Evolutionary conservation across 306 rosid species (phyloP).

Genomic region (Alnus glutinosa): DNA sequence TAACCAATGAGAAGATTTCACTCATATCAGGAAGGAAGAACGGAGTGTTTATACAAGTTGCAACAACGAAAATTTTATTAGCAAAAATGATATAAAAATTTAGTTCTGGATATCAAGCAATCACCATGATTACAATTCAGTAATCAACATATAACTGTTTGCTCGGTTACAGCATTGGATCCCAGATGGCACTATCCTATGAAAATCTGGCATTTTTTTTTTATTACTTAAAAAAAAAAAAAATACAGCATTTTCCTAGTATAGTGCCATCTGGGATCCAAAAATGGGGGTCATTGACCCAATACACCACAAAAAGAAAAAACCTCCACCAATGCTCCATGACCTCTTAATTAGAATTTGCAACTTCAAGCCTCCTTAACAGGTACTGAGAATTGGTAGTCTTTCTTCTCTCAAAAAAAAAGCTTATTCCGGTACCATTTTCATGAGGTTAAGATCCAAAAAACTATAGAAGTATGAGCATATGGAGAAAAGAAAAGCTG

Average conservation of each 20-base stretch:
- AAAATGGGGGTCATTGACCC: not conserved
- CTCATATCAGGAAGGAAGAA: not conserved
- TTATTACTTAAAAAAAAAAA: too few species aligned
- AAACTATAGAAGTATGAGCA: not conserved
- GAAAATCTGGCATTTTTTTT: too few species aligned
- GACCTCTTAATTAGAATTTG: not conserved
- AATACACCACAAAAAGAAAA: not conserved
- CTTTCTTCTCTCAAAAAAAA: not conserved
- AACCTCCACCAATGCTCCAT: not conserved
- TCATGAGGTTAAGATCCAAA: slow-evolving; percentile 16
- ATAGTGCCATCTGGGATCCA: not conserved
- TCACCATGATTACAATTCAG: too few species aligned
- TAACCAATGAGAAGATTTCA: not conserved
- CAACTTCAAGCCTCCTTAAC: not conserved
- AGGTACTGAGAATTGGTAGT: not conserved
- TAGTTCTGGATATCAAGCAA: not conserved
- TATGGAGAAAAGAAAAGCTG: slow-evolving; percentile 18
- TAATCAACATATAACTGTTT: not conserved
- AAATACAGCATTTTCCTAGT: not conserved
- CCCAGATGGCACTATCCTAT: too few species aligned
- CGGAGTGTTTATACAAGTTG: not conserved
- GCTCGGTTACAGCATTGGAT: not conserved
- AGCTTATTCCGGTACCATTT: not conserved
- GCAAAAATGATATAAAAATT: not conserved
- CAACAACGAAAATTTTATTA: not conserved